Percentiles rank a stretch among this genome's conserved stretches.
Evolutionary conservation across 2,329 filamentous ascomycete genomes (phyloP).

Genomic region (Pseudogymnoascus sp.): DNA sequence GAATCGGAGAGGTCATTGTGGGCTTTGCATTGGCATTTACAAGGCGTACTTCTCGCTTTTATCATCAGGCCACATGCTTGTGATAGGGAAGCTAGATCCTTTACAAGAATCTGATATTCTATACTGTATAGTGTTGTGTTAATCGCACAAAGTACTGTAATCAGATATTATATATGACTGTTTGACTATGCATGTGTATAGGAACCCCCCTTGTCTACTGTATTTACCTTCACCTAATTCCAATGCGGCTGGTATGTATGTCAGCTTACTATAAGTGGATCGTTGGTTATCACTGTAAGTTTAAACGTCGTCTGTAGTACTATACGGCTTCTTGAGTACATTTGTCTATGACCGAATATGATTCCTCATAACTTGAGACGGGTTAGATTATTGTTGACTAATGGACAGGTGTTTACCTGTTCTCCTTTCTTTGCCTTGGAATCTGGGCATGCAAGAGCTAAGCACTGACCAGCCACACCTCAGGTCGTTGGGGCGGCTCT

Average conservation of each 20-base stretch:
- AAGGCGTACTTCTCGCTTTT: conserved; percentile 8
- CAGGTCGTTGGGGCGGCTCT: not conserved
- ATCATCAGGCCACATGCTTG: conserved; percentile 7
- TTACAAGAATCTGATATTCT: conserved; percentile 8
- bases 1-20: conserved; percentile 7
- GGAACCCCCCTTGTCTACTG: not conserved
- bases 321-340: not conserved
- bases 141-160: not conserved
- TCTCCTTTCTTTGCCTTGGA: not conserved
- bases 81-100: conserved; percentile 7
- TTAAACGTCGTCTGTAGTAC: not conserved
- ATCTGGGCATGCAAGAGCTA: not conserved
- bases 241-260: not conserved
- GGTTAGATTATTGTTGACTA: not conserved
- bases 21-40: conserved; percentile 9
- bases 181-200: not conserved
- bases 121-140: conserved; percentile 1
- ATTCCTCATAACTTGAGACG: not conserved
- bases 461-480: not conserved
- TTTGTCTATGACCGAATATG: not conserved
- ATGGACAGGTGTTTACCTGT: not conserved
- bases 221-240: not conserved
- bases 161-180: not conserved
- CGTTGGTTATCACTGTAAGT: not conserved
- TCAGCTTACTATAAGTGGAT: not conserved